Evolutionary conservation across 768 basidiomycete species (phyloP), one percentile per base, ranked within the genome.

Genomic region (Cyclocybe aegerita): DNA sequence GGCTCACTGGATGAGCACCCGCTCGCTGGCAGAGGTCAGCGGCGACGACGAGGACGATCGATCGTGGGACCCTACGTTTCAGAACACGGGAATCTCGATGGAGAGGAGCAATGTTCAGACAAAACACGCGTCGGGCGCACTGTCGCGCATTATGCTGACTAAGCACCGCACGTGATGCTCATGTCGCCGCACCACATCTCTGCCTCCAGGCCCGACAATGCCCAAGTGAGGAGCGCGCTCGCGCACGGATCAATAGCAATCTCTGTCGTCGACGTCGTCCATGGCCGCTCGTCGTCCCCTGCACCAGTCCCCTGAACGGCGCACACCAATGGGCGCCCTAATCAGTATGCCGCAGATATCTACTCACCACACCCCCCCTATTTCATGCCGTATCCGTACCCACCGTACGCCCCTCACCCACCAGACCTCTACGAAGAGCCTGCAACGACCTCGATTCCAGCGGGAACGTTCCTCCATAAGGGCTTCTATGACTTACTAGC

Each of bases 401-500:
- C 78, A 39, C 70, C 70, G 45, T 66, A 62, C 57, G 49, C 61
- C 43, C 67, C 65, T 48, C 41, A 60, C 59, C 59, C 74, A 44
- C 70, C 71, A 55, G 64, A 70, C 59, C 53, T 67, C 31, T 69
- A 72, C 59, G 70, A 79, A 60, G 71, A 74, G 49, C 69, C 71
- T 32, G 52, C 59, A 4, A 60, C 71, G n/a, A 75, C 75, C 31
- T 74, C 78, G 50, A 69, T 86, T 55, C 82, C 82, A 46, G 79
- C 77, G 10, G 88, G 86, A 23, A 88, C 88, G 6, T 71, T 92
- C 46, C 72, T 93, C 35, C 90, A 93, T 78, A 87, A 90, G 57
- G 92, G 90, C n/a, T 92, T 92, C 75, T 93, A 90, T 69, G 88
- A 91, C 73, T 78, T 93, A 30, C 75, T 91, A 34, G 77, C 89